These are phyloP conservation scores for Calonectria leucothoes DNA, from an alignment of 2,329 filamentous ascomycete species.

Conservation along the genomic window DNA sequence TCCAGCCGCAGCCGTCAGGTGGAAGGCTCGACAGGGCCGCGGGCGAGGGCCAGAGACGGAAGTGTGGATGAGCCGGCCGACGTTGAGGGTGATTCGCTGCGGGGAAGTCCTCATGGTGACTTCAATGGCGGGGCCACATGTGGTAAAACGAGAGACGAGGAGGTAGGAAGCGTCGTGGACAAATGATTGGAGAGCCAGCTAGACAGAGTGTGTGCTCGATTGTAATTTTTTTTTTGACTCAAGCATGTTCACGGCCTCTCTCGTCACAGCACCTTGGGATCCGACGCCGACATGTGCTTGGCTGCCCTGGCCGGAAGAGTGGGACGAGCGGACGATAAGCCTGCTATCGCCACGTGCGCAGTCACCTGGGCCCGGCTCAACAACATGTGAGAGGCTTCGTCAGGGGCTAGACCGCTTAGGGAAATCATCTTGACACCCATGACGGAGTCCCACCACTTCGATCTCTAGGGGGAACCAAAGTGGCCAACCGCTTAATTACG, in stretches of 20 bases:
- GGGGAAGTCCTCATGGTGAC: constrained; percentile 48
- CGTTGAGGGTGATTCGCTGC: constrained; percentile 48
- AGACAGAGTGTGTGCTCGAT: constrained; percentile 11
- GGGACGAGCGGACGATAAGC: background rate
- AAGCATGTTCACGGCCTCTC: background rate
- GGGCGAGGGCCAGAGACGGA: constrained; percentile 41
- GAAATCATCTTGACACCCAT: constrained; percentile 41
- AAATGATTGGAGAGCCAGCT: background rate
- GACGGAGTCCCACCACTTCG: constrained; percentile 43
- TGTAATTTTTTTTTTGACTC: background rate
- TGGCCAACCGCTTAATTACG: constrained; percentile 43
- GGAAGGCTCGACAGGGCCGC: constrained; percentile 53
- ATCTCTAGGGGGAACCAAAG: constrained; percentile 43
- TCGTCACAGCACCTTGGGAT: background rate
- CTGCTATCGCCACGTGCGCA: constrained; percentile 24
- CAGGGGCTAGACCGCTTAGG: constrained; percentile 38
- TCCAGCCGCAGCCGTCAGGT: constrained; percentile 55
- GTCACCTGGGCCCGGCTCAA: constrained; percentile 29
- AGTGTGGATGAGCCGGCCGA: constrained; percentile 45
- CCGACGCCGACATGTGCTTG: background rate
- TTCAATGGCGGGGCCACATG: constrained; percentile 35
- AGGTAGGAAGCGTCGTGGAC: background rate
- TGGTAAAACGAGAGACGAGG: constrained; percentile 10
- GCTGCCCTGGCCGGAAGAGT: background rate
- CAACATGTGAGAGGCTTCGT: constrained; percentile 24